Base-by-base conservation (phyloP, 805 yeast species). In the Metschnikowia sp. region DNA sequence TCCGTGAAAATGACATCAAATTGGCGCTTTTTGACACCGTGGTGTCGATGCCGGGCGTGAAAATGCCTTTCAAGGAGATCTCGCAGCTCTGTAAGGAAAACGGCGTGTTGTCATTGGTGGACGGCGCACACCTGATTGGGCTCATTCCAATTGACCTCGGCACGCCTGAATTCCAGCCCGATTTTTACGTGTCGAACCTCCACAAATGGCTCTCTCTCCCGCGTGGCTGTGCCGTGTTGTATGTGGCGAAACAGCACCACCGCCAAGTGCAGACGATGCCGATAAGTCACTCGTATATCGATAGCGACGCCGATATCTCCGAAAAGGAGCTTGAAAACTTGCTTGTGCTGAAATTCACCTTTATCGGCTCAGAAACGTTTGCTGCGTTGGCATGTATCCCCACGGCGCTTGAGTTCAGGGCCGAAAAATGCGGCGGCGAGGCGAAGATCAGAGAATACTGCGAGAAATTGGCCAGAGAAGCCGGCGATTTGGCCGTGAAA, bases 61-160 rank as follows among this genome's bases (percentile, higher is more conserved):
- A 62, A 19, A 54, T 84, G 29, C 92, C 94, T 1, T 84, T 73
- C 60, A 73, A 74, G 49, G 58, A 68, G 43, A 53, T 85, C 39
- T 68, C 73, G 3, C 50, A 59, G 7, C 55, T 78, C 36, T 80
- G 88, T 52, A 60, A 65, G 11, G 62, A 75, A 42, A 63, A 78
- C 40, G 62, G 65, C 11, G 77, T 79, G 4, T 50, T 82, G 39
- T 78, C 87, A 3, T 63, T 83, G 37, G 74, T 86, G 26, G 92
- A 86, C 60, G 92, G 86, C 11, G 92, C 91, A 5, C 92, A 86
- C 58, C 77, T 81, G 1, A 70, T 80, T 32, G 92, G 92, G 0
- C 64, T 74, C 45, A 55, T 78, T 30, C 75, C 76, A 9, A 45
- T 78, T n/a, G 66, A 72, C 39, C 53, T 81, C 32, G 63, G 61